Base-by-base conservation (phyloP, 768 basidiomycete species). In the Panaeolus cyanescens region DNA sequence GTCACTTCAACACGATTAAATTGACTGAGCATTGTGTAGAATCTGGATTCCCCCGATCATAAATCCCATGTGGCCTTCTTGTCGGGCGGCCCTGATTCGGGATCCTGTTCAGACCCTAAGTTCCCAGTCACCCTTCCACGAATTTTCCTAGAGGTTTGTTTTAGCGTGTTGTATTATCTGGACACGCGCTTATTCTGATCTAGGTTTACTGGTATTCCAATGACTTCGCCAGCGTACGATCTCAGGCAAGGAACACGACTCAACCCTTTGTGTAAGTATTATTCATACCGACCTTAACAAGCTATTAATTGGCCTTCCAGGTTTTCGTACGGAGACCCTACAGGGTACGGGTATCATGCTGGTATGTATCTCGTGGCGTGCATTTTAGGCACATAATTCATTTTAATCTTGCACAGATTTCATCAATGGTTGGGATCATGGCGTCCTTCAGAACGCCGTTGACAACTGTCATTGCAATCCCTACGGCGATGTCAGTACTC, bases 271-370 rank as follows among this genome's bases (percentile, higher is more conserved):
- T 86, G 74, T 85, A 77, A 31, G 79, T 71, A 9, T 30, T 53
- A 19, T 2, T 36, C 22, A 28, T 53, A 34, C 22, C n/a, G n/a
- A n/a, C n/a, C n/a, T n/a, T n/a, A n/a, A n/a, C n/a, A n/a, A n/a
- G n/a, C n/a, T n/a, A n/a, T n/a, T n/a, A n/a, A n/a, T n/a, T 10
- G 25, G 13, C 25, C 4, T 32, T 19, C 2, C 61, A 81, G 81
- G 5, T 80, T 68, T 64, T 66, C 87, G 19, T 74, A 83, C 62
- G 88, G 88, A 33, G 88, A 90, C 67, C 79, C 81, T 10, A 87
- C 85, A 34, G 86, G 86, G 9, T 85, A 84, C 66, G 87, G 86
- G 68, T 81, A 85, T 64, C 84, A 85, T 68, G 84, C 80, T 31
- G 84, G 82, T 83, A 61, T 40, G 78, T 59, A 9, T 63, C 37